Base-by-base conservation (phyloP, 257 asterid genomes). In the Parsonsia alboflavescens region DNA sequence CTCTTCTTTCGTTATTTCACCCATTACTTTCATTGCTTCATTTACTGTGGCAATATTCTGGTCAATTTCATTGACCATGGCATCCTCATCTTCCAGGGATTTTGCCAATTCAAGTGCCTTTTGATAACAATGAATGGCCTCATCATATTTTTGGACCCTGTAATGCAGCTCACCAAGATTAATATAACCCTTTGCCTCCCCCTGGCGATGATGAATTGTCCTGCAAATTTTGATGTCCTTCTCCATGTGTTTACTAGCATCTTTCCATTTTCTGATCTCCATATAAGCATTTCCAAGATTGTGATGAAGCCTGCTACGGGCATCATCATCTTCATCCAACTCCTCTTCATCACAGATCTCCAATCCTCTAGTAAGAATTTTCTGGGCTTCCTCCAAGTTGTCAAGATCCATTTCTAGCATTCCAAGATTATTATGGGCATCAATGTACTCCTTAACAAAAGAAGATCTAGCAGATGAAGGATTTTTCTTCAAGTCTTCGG, bases 271-370 rank as follows among this genome's bases (percentile, higher is more conserved):
- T 88, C 97, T 90, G 71, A 92, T 81, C 81, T 88, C 93, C 77
- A 86, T 72, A 82, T 87, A 90, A 75, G 92, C 92, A 77, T 78
- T 88, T 69, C 99, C 99, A 71, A 95, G 98, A 82, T 92, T 92
- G 85, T 95, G 96, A 76, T 92, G 97, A 78, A 93, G 98, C 91
- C 98, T 93, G 79, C 93, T 88, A 62, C 98, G 99, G 1, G 89
- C 81, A 78, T 84, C 98, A 81, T 87, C 93, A 78, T 84, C 71
- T 80, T 83, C 93, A 21, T 22, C n/a, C 70, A 95, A 84, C 82
- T 95, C 99, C 83, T 95, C 99, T 84, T 88, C 96, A 56, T 92
- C 89, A 80, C 98, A 95, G 75, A 95, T 92, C 65, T 78, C 71
- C 75, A 95, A 79, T 77, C 96, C 98, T 77, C 78, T 82, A 19